Conservation (phyloP, 352 stramenopile genomes). For the Elongisporangium prolatum region DNA sequence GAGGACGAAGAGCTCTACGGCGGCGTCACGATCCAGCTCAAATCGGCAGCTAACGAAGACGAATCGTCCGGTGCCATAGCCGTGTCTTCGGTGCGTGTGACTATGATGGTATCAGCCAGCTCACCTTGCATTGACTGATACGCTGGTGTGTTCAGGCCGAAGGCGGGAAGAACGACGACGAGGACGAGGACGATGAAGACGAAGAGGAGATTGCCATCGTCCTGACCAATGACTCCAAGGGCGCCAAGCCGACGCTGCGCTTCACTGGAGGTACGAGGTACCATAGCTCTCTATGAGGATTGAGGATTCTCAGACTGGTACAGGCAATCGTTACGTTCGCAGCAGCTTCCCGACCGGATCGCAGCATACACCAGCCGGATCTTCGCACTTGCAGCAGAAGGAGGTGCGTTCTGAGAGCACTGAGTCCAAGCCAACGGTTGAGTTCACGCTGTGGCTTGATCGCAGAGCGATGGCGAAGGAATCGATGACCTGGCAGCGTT, state of each 20-base stretch:
- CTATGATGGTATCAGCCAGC: not conserved
- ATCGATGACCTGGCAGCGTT: conserved; percentile 76
- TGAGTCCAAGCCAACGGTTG: not conserved
- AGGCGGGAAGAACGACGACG: conserved; percentile 21
- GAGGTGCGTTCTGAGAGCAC: conserved; percentile 8
- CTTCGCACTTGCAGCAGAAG: conserved; percentile 16
- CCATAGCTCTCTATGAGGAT: not conserved
- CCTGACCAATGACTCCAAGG: conserved; percentile 55
- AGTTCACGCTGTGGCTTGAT: not conserved
- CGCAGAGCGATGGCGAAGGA: conserved; percentile 22
- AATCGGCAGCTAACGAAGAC: conserved; percentile 15
- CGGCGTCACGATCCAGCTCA: conserved; percentile 69
- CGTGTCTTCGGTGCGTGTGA: not conserved
- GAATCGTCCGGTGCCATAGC: conserved; percentile 7
- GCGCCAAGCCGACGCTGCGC: conserved; percentile 65
- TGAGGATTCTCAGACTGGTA: conserved; percentile 1
- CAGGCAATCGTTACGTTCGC: conserved; percentile 70
- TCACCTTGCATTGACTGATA: not conserved
- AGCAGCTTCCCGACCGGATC: conserved; percentile 34
- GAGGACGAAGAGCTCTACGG: conserved; percentile 80
- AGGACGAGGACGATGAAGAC: conserved; percentile 78
- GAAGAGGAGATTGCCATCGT: conserved; percentile 84
- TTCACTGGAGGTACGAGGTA: conserved; percentile 47
- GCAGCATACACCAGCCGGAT: conserved; percentile 28
- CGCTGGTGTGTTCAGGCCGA: not conserved